Base-by-base conservation (phyloP, 441 rosid genomes). In the Populus hybrid region DNA sequence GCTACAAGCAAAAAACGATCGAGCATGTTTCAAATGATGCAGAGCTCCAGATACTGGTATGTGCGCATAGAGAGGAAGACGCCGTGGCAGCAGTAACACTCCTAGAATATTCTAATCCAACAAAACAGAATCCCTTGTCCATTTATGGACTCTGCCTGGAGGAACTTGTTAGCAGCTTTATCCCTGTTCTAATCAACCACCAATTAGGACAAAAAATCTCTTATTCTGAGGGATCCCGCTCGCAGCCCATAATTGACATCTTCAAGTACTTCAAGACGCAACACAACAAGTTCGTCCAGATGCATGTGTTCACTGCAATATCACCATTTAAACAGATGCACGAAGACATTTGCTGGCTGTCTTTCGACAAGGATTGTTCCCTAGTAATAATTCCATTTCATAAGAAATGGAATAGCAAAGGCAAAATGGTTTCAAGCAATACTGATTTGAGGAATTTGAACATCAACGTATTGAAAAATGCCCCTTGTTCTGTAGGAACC, bases 401-500 rank as follows among this genome's bases (percentile, higher is more conserved):
- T 32, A 85, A 80, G 78, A 87, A 76, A 77, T 82, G 89, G 85
- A 81, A 71, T 11, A 34, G 28, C 34, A 61, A 28, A 53, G 81
- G 84, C n/a, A 77, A 77, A 24, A 14, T 81, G 65, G 75, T 83
- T 1, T 78, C 81, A 0, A 82, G 82, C 69, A 72, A 10, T 32
- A 78, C 5, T 23, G 75, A 80, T 2, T 18, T 80, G 4, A 82
- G 90, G 79, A 73, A 30, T n/a, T 40, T 86, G 30, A 87, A 87
- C 76, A 70, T 12, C 8, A 75, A 70, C 30, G 86, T 87, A n/a
- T 76, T 86, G 12, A 73, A 64, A 5, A 82, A 79, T 36, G 85
- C 89, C 2, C 89, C 92, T 8, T 87, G 90, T 73, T 87, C 88
- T 0, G 81, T 84, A 1, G 84, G 81, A 10, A 87, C 81, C 23